phyloP scores from a whole-genome alignment of 2,329 filamentous ascomycete genomes.

The Setomelanomma holmii region DNA sequence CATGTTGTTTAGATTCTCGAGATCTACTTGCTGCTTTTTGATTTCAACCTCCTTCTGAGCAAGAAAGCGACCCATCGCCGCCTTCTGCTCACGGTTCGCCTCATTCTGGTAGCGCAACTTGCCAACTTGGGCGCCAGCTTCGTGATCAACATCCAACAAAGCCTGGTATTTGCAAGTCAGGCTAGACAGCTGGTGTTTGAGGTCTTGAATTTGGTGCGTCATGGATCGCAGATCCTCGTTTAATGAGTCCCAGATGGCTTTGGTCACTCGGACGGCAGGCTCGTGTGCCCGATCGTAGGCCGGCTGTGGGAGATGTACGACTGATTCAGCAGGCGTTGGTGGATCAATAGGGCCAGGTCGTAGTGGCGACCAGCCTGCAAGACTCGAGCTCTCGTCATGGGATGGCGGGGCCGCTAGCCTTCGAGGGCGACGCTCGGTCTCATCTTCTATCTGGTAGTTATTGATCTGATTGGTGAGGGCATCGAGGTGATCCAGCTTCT shows the following conservation, averaged over 20 bases:
- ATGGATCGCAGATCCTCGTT: neutral
- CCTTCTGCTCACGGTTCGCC: slow-evolving; percentile 22
- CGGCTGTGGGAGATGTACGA: neutral
- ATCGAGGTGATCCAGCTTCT: too few species aligned
- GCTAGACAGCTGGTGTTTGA: slow-evolving; percentile 8
- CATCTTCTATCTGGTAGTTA: too few species aligned
- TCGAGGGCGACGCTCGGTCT: too few species aligned
- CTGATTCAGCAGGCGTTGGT: slow-evolving; percentile 10
- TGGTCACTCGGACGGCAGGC: slow-evolving; percentile 10
- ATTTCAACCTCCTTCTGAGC: slow-evolving; percentile 21
- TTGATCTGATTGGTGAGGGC: too few species aligned
- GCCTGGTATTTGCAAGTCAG: neutral
- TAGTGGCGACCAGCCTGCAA: neutral
- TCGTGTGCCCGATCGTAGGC: slow-evolving; percentile 1
- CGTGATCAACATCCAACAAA: slow-evolving; percentile 1
- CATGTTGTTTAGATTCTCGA: slow-evolving; percentile 10
- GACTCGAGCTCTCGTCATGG: neutral
- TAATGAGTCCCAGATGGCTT: slow-evolving; percentile 11
- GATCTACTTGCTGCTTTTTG: slow-evolving; percentile 21
- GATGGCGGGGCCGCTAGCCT: too few species aligned
- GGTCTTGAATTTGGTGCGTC: slow-evolving; percentile 6
- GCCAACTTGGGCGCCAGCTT: slow-evolving; percentile 10
- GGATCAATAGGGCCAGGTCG: slow-evolving; percentile 4
- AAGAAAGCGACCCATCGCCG: slow-evolving; percentile 24
- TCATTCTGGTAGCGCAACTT: slow-evolving; percentile 25